A percentile compares a stretch with the other conserved stretches of the same genome.
phyloP scores from a whole-genome alignment of 331 rosid species.

The Rhamnella rubrinervis region DNA sequence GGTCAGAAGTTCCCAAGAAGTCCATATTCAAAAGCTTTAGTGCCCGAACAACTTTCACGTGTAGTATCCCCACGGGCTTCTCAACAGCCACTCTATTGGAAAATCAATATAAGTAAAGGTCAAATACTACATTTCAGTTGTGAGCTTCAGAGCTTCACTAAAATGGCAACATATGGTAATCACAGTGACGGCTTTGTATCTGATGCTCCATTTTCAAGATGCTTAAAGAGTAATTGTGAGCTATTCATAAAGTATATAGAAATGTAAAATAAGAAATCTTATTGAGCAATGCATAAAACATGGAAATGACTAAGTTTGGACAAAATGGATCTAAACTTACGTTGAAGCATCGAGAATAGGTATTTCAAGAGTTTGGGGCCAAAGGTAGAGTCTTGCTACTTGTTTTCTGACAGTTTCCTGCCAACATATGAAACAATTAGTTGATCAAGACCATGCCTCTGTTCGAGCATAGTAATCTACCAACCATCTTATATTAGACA shows the following conservation, averaged over 20 bases:
- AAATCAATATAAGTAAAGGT: background rate
- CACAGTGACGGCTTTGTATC: too few relatives aligned
- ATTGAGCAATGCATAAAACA: background rate
- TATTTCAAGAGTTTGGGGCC: constrained; percentile 76
- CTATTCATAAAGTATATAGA: too few relatives aligned
- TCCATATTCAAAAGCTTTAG: constrained; percentile 77
- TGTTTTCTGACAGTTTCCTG: constrained; percentile 75
- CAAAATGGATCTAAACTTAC: constrained; percentile 40
- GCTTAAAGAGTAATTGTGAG: too few relatives aligned
- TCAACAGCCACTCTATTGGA: constrained; percentile 49
- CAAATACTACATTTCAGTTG: too few relatives aligned
- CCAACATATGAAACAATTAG: constrained; percentile 28
- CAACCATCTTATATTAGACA: constrained; percentile 6
- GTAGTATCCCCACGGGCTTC: constrained; percentile 94
- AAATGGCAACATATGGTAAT: too few relatives aligned
- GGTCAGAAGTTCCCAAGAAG: constrained; percentile 87
- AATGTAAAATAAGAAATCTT: background rate
- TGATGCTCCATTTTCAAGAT: too few relatives aligned
- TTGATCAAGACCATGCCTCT: constrained; percentile 12
- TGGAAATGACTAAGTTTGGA: background rate
- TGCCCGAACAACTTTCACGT: constrained; percentile 83
- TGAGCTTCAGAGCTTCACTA: too few relatives aligned
- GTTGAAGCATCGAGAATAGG: constrained; percentile 70
- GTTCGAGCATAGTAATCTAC: background rate
- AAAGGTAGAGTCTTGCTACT: constrained; percentile 71